Evolutionary conservation across 345 rosid species (phyloP), one percentile per base, ranked within the genome.

Genomic region (Laguncularia racemosa): DNA sequence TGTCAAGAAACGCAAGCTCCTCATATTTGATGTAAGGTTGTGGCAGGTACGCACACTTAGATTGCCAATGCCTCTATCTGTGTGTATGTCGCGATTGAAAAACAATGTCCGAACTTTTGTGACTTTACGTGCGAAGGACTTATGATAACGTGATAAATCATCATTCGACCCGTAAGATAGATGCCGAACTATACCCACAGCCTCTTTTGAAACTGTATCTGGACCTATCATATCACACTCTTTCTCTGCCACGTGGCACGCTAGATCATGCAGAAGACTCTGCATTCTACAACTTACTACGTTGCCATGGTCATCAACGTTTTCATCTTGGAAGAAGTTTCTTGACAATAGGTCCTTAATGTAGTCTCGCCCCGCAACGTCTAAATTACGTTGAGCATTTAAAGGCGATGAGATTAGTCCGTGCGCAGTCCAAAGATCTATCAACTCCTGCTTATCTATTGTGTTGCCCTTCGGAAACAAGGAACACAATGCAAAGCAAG

Each of bases 401-500:
- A 48, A 13, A 0, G 3, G 44, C 11, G 55, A 55, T 18, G 46
- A 16, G 3, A 73, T 3, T 14, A 66, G 56, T 8, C 66, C 75
- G 47, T 56, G 69, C n/a, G 75, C 75, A 54, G 66, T 70, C 78
- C 75, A 74, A 1, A 74, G 20, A 9, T 26, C 46, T 49, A 74
- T 57, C 11, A 74, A 44, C 9, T 44, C 48, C 58, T 23, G 5
- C n/a, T 43, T 53, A 16, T 58, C 45, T 16, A 66, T 53, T 13
- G 50, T 51, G 19, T 50, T 21, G 43, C 26, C 57, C 61, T 55
- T 66, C 0, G 75, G 72, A 50, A 74, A 28, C 0, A 74, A 2
- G 0, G 63, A 43, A 45, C 70, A 70, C 14, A 58, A 70, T 19
- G 72, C 63, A 50, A 69, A 69, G 38, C 69, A 73, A 20, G 44